Evolutionary conservation across 176 grass and related monocot species (phyloP).

Genomic region (Zea mays): DNA sequence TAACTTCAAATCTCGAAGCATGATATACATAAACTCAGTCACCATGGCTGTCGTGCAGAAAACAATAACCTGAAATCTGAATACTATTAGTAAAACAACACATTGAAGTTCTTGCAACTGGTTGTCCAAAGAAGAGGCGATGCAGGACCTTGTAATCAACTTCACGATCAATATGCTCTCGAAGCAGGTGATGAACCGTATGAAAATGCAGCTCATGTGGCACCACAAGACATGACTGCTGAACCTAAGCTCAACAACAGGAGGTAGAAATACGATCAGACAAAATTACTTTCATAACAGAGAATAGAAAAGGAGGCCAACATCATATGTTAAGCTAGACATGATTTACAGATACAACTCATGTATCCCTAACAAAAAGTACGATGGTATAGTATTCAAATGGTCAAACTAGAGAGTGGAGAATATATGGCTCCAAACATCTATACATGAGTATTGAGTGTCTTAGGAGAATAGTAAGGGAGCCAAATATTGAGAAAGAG

Average conservation of each 20-base stretch:
- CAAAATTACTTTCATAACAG: not conserved
- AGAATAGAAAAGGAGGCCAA: not conserved
- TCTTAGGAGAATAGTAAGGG: constrained; percentile 1
- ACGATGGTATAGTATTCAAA: constrained; percentile 25
- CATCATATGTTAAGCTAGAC: not conserved
- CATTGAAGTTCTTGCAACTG: not conserved
- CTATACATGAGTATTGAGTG: not conserved
- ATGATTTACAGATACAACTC: not conserved
- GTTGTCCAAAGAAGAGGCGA: not conserved
- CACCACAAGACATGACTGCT: constrained; percentile 59
- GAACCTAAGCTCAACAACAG: constrained; percentile 54
- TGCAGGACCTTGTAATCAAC: constrained; percentile 74
- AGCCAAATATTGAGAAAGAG: constrained; percentile 11
- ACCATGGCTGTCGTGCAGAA: constrained; percentile 94
- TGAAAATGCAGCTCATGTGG: constrained; percentile 93
- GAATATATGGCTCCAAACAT: constrained; percentile 12
- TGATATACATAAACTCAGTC: constrained; percentile 79
- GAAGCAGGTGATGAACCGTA: constrained; percentile 68
- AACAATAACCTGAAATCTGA: constrained; percentile 63
- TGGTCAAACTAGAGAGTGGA: not conserved
- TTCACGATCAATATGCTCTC: constrained; percentile 78
- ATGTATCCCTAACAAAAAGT: not conserved
- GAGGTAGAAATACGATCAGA: constrained; percentile 6
- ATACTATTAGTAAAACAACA: constrained; percentile 21
- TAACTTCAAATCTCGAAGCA: constrained; percentile 83